Conservation (phyloP, 805 yeast genomes). For the Saturnispora saitoi region DNA sequence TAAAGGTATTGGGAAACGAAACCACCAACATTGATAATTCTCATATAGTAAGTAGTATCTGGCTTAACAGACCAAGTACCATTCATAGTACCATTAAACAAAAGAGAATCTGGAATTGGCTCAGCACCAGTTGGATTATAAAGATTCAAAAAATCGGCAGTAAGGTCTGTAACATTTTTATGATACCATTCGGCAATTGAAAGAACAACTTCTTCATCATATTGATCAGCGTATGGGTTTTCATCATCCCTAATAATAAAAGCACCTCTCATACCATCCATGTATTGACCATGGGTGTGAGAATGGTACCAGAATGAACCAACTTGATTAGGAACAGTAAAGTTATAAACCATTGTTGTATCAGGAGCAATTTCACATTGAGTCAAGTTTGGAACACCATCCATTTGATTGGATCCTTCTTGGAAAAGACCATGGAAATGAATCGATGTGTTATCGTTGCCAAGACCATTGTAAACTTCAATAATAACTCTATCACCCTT, state of each 20-base stretch:
- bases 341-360: slow-evolving; percentile 65
- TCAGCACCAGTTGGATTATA: slow-evolving; percentile 97
- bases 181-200: slow-evolving; percentile 88
- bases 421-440: slow-evolving; percentile 95
- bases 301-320: slow-evolving; percentile 98
- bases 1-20: slow-evolving; percentile 84
- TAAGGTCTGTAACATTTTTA: slow-evolving; percentile 41
- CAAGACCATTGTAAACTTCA: slow-evolving; percentile 68
- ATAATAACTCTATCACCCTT: slow-evolving; percentile 74
- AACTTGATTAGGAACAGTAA: slow-evolving; percentile 71
- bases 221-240: slow-evolving; percentile 56
- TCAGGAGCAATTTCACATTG: slow-evolving; percentile 93
- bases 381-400: slow-evolving; percentile 81
- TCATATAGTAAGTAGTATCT: slow-evolving; percentile 70
- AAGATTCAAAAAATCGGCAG: slow-evolving; percentile 50
- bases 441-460: slow-evolving; percentile 59
- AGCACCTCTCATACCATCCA: slow-evolving; percentile 84
- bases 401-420: slow-evolving; percentile 68
- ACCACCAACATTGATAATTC: slow-evolving; percentile 82
- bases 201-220: slow-evolving; percentile 69
- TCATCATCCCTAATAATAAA: slow-evolving; percentile 57
- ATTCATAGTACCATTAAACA: slow-evolving; percentile 76
- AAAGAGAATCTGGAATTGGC: slow-evolving; percentile 79
- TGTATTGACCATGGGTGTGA: slow-evolving; percentile 81
- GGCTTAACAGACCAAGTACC: slow-evolving; percentile 76